phyloP scores from a whole-genome alignment of 2,329 filamentous ascomycete genomes.

The Ceratocystis papillata region DNA sequence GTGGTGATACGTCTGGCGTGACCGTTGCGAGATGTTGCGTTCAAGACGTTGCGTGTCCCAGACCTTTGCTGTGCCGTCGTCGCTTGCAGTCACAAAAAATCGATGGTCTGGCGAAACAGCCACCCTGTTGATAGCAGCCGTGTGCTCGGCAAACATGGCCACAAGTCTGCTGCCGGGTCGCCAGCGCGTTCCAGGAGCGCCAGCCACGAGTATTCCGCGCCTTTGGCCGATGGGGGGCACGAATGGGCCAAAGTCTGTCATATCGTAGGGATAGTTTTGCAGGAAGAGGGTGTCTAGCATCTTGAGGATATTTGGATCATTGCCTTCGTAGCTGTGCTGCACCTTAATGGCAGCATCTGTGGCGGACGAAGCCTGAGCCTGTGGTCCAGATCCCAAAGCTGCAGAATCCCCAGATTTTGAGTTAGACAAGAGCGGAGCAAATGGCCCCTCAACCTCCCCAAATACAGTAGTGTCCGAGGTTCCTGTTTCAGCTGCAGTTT shows the following conservation, averaged over 20 bases:
- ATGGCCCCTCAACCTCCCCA: slow-evolving; percentile 49
- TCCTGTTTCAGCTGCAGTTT: slow-evolving; percentile 48
- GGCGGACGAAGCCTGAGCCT: background rate
- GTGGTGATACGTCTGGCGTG: slow-evolving; percentile 75
- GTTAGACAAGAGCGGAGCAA: slow-evolving; percentile 29
- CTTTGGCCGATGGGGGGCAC: slow-evolving; percentile 40
- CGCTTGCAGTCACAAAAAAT: slow-evolving; percentile 89
- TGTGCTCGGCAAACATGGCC: slow-evolving; percentile 81
- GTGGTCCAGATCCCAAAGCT: background rate
- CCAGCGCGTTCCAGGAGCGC: slow-evolving; percentile 47
- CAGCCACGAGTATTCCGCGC: slow-evolving; percentile 31
- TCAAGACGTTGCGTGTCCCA: slow-evolving; percentile 90
- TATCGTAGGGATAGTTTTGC: slow-evolving; percentile 56
- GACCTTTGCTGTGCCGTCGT: slow-evolving; percentile 81
- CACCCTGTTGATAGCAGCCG: slow-evolving; percentile 68
- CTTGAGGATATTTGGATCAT: slow-evolving; percentile 55
- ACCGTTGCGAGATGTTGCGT: slow-evolving; percentile 78
- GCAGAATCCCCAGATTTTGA: background rate
- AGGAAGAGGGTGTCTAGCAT: slow-evolving; percentile 79
- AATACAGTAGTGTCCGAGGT: slow-evolving; percentile 51
- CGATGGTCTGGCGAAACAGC: slow-evolving; percentile 76
- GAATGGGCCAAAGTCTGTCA: slow-evolving; percentile 58
- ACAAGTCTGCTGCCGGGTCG: slow-evolving; percentile 73
- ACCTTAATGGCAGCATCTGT: slow-evolving; percentile 19
- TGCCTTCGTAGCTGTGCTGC: slow-evolving; percentile 77